These are phyloP conservation scores for Yarrowia osloensis DNA, from an alignment of 805 yeast genomes.

Conservation along the genomic window DNA sequence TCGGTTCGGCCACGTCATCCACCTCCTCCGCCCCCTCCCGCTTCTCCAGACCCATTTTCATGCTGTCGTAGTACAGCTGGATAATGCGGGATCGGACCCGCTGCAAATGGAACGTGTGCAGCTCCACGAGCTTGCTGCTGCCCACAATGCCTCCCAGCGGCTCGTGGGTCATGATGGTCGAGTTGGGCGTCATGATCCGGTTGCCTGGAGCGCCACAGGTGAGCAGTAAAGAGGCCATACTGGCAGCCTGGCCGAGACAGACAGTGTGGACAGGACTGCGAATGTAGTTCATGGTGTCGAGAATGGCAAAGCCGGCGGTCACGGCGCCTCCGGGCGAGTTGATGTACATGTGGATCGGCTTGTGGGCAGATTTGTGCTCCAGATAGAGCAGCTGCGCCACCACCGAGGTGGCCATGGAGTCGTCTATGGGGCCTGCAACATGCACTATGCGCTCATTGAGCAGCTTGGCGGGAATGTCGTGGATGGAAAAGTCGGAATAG, in stretches of 20 bases:
- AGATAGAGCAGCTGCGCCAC: constrained; percentile 10
- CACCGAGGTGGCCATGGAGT: constrained; percentile 22
- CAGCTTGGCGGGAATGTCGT: constrained; percentile 18
- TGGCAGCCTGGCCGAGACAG: constrained; percentile 23
- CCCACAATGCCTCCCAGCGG: constrained; percentile 27
- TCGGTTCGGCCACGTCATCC: not conserved
- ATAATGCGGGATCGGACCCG: not conserved
- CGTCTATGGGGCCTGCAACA: constrained; percentile 13
- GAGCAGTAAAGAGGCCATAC: constrained; percentile 17
- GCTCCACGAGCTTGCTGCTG: constrained; percentile 16
- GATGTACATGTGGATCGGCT: constrained; percentile 29
- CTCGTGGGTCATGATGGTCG: constrained; percentile 25
- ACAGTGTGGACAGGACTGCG: constrained; percentile 13
- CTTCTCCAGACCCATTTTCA: not conserved
- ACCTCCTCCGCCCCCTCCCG: not conserved
- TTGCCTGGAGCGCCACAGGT: constrained; percentile 15
- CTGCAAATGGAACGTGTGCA: constrained; percentile 16
- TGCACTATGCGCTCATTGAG: constrained; percentile 22
- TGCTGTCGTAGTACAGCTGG: constrained; percentile 13
- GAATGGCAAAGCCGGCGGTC: constrained; percentile 24
- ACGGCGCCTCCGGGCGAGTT: constrained; percentile 28
- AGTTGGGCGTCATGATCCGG: constrained; percentile 18
- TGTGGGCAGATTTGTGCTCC: constrained; percentile 6
- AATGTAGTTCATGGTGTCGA: constrained; percentile 27
- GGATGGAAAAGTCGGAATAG: constrained; percentile 13